Evolutionary conservation across 2,329 filamentous ascomycete species (phyloP).

Genomic region (Phaeosphaeriaceae sp.): DNA sequence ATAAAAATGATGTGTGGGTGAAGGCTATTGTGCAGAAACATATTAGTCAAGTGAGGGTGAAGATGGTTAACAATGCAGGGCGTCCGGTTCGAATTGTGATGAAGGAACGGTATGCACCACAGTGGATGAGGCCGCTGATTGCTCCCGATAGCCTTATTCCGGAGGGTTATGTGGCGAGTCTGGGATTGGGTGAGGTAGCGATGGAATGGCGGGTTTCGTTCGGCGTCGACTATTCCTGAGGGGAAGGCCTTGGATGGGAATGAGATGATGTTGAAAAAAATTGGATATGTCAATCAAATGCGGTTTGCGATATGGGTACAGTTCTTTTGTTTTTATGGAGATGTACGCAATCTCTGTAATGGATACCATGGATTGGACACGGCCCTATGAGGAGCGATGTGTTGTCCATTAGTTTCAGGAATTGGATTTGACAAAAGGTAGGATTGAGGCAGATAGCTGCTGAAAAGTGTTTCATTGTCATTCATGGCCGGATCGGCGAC

Average conservation of each 20-base stretch:
- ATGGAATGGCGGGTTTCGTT: conserved; percentile 7
- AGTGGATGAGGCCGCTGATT: conserved; percentile 23
- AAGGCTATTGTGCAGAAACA: conserved; percentile 9
- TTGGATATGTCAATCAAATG: neutral
- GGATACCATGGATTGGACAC: too few species aligned
- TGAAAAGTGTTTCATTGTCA: too few species aligned
- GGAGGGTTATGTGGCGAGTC: conserved; percentile 1
- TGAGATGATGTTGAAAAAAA: neutral
- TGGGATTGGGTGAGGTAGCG: conserved; percentile 8
- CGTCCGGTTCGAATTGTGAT: conserved; percentile 13
- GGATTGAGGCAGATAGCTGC: too few species aligned
- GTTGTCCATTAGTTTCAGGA: too few species aligned
- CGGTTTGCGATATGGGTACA: too few species aligned
- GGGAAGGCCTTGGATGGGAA: neutral
- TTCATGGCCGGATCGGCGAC: too few species aligned
- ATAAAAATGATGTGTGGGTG: conserved; percentile 20
- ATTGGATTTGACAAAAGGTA: too few species aligned
- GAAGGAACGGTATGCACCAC: conserved; percentile 19
- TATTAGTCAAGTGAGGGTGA: conserved; percentile 21
- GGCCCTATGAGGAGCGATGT: too few species aligned
- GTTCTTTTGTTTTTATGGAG: too few species aligned
- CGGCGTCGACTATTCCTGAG: conserved; percentile 23
- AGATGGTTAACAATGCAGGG: neutral
- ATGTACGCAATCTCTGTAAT: too few species aligned
- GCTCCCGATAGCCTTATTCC: neutral